These are phyloP conservation scores for Epichloe festucae DNA, from an alignment of 2,329 filamentous ascomycete species.

Conservation along the genomic window DNA sequence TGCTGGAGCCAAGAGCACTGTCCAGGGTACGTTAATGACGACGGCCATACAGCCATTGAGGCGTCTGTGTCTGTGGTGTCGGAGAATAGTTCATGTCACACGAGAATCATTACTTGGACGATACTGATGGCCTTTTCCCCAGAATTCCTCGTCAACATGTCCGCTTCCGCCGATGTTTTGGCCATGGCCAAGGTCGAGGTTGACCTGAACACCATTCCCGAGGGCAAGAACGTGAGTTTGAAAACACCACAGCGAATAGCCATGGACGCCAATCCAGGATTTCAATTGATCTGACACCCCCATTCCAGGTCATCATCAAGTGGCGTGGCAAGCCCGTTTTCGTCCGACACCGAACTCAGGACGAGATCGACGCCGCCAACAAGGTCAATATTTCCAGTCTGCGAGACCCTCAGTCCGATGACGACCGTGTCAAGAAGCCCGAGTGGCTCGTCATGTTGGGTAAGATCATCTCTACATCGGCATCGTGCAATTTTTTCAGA, in stretches of 20 bases:
- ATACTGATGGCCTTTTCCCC: slow-evolving; percentile 15
- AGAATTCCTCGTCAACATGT: slow-evolving; percentile 99
- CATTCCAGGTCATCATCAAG: slow-evolving; percentile 85
- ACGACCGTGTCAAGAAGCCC: slow-evolving; percentile 91
- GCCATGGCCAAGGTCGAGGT: slow-evolving; percentile 99
- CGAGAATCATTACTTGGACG: slow-evolving; percentile 11
- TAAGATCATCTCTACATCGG: slow-evolving; percentile 23
- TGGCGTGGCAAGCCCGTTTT: slow-evolving; percentile 99
- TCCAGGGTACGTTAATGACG: slow-evolving; percentile 63
- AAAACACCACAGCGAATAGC: not conserved
- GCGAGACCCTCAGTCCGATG: slow-evolving; percentile 82
- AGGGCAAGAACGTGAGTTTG: slow-evolving; percentile 92
- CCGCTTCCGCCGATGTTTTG: slow-evolving; percentile 92
- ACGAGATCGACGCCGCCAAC: slow-evolving; percentile 93
- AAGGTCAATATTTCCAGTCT: slow-evolving; percentile 69
- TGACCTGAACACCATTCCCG: slow-evolving; percentile 79
- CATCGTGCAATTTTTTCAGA: not conserved
- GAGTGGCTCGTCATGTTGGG: slow-evolving; percentile 99
- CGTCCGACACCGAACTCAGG: slow-evolving; percentile 90
- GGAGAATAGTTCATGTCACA: slow-evolving; percentile 4
- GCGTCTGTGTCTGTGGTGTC: not conserved
- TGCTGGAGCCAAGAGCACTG: slow-evolving; percentile 91
- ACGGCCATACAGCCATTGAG: slow-evolving; percentile 15
- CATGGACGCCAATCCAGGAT: not conserved
- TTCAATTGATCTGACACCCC: not conserved